A percentile compares a stretch with the other conserved stretches of the same genome.
Conservation (phyloP, 2,329 filamentous ascomycete genomes). For the Botrytis hyacinthi region DNA sequence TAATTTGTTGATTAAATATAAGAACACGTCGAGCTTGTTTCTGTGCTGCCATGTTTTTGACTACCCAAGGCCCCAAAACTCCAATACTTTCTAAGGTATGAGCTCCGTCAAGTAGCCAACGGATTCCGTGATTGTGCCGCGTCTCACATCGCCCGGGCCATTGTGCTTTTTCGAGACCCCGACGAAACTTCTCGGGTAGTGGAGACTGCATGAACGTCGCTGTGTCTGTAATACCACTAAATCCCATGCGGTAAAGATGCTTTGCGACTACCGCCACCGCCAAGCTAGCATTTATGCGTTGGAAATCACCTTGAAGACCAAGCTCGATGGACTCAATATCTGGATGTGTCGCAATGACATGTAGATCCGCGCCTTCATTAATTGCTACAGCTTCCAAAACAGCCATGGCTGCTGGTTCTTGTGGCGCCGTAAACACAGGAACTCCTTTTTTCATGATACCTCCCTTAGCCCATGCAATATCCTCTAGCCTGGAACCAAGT, state of each 20-base stretch:
- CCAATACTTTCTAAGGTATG: not conserved
- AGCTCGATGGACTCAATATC: not conserved
- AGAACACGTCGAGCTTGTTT: not conserved
- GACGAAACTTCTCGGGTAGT: not conserved
- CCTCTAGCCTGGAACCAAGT: constrained; percentile 72
- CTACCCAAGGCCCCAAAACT: not conserved
- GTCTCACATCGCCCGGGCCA: constrained; percentile 1
- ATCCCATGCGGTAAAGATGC: not conserved
- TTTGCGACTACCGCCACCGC: not conserved
- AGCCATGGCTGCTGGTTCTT: not conserved
- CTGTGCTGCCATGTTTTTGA: not conserved
- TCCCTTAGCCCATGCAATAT: constrained; percentile 89
- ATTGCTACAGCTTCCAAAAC: not conserved
- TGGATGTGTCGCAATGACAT: not conserved
- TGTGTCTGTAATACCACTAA: not conserved
- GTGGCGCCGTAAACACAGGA: constrained; percentile 45
- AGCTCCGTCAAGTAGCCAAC: not conserved
- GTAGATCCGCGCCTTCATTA: not conserved
- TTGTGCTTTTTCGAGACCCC: not conserved
- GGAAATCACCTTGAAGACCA: not conserved
- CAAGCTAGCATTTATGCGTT: not conserved
- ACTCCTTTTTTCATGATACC: constrained; percentile 74
- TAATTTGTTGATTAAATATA: not conserved
- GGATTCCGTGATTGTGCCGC: not conserved
- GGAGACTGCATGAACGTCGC: not conserved